These are phyloP conservation scores for Ensete ventricosum DNA, from an alignment of 176 grass and related monocot species.

Conservation along the genomic window DNA sequence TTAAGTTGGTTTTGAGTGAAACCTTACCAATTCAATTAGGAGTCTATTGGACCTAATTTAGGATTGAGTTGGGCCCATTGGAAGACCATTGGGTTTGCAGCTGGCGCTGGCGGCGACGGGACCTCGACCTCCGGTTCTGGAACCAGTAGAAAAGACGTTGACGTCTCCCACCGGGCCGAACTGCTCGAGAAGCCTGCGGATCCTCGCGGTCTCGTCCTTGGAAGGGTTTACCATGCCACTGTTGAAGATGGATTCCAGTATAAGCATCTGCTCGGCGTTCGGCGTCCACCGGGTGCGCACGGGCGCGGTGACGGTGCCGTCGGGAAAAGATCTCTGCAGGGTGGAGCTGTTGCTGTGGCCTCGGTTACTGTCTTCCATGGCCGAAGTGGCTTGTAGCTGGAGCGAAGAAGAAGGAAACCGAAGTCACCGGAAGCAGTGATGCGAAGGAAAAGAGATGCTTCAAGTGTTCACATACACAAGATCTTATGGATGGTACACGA, in stretches of 20 bases:
- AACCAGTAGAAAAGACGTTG: slow-evolving; percentile 98
- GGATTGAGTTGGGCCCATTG: too few relatives aligned
- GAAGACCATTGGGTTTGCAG: too few relatives aligned
- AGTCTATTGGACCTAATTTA: too few relatives aligned
- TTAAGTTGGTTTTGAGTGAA: too few relatives aligned
- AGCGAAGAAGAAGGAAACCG: not conserved
- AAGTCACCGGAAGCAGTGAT: too few relatives aligned
- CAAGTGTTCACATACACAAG: too few relatives aligned
- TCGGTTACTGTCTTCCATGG: not conserved
- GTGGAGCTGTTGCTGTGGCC: not conserved
- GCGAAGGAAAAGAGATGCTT: too few relatives aligned
- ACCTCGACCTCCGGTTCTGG: slow-evolving; percentile 79
- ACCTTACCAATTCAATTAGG: too few relatives aligned
- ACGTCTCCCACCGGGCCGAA: slow-evolving; percentile 81
- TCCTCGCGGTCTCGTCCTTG: slow-evolving; percentile 86
- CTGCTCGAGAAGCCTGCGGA: slow-evolving; percentile 79
- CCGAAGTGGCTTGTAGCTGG: not conserved
- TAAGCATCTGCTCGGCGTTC: slow-evolving; percentile 89
- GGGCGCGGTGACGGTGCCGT: slow-evolving; percentile 27
- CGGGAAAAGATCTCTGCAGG: slow-evolving; percentile 25
- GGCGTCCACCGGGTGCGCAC: slow-evolving; percentile 84
- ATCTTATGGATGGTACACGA: too few relatives aligned
- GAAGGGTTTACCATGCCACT: slow-evolving; percentile 94
- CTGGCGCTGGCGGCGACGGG: slow-evolving; percentile 79
- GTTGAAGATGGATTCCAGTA: slow-evolving; percentile 96